Base-by-base conservation (phyloP, 345 rosid genomes). In the Viola odorata region DNA sequence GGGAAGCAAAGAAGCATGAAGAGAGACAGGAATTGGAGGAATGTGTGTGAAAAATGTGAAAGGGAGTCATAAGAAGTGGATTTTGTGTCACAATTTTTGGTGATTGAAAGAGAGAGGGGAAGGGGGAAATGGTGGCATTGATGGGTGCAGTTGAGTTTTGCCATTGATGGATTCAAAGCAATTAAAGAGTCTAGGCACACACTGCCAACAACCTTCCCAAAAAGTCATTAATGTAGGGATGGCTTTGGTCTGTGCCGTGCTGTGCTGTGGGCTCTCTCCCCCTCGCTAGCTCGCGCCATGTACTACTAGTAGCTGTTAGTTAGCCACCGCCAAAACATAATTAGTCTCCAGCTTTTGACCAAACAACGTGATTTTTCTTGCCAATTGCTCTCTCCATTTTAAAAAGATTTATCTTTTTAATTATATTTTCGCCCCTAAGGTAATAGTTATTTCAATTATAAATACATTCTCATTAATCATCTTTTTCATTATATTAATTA, bases 161-260 rank as follows among this genome's bases (percentile, higher is more conserved):
- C 38, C 10, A 7, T 58, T 58, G 62, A 12, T 36, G 69, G 3
- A 23, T 41, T 32, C 47, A 32, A 15, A n/a, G 72, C 64, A 77
- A 69, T 69, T 51, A 69, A 66, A 65, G 50, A 47, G 36, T 32
- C 48, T 23, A 1, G 70, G 32, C 32, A 23, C 32, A 15, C 1
- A 57, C 62, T 65, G 75, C 73, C 77, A 77, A 64, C n/a, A n/a
- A n/a, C n/a, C 84, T 45, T 72, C 74, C 80, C 81, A 69, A 32
- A 37, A 75, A 70, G 78, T 61, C 76, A 73, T 82, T 75, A 68
- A 77, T 63, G n/a, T 37, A 23, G 53, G 54, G 40, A 58, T 69
- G 65, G 16, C 69, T 54, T 61, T 42, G 16, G 42, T 55, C 14
- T 37, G 40, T 11, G 37, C 14, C 57, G 1, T 7, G 23, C 53